These are phyloP conservation scores for Syzygium aromaticum DNA, from an alignment of 345 rosid species.

Conservation along the genomic window DNA sequence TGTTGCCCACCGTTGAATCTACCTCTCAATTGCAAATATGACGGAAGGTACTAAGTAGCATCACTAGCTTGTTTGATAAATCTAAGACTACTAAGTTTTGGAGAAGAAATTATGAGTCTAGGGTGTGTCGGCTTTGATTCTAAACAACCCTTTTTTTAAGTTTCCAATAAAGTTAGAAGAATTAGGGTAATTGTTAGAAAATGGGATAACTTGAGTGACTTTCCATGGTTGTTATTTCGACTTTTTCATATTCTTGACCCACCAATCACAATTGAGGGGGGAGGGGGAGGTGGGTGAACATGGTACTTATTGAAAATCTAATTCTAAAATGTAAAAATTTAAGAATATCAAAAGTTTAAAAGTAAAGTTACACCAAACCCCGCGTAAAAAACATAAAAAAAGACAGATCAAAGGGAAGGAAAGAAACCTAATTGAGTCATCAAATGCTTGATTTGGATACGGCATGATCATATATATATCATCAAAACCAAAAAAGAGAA, in stretches of 20 bases:
- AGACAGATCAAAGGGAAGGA: not conserved
- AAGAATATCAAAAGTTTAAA: not conserved
- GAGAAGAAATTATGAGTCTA: not conserved
- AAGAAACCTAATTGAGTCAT: not conserved
- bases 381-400: not conserved
- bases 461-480: not conserved
- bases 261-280: not conserved
- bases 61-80: not conserved
- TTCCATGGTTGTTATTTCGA: not conserved
- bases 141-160: not conserved
- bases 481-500: not conserved
- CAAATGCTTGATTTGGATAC: not conserved
- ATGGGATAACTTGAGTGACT: not conserved
- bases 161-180: not conserved
- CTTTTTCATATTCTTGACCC: not conserved
- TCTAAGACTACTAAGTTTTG: not conserved
- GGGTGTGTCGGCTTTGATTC: not conserved
- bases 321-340: not conserved
- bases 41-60: not conserved
- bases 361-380: not conserved
- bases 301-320: not conserved
- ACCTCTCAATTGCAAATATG: not conserved
- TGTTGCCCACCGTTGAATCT: not conserved
- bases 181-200: not conserved
- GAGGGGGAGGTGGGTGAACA: not conserved